Evolutionary conservation across 768 basidiomycete genomes (phyloP).

Genomic region (Leccinum uliginosum): DNA sequence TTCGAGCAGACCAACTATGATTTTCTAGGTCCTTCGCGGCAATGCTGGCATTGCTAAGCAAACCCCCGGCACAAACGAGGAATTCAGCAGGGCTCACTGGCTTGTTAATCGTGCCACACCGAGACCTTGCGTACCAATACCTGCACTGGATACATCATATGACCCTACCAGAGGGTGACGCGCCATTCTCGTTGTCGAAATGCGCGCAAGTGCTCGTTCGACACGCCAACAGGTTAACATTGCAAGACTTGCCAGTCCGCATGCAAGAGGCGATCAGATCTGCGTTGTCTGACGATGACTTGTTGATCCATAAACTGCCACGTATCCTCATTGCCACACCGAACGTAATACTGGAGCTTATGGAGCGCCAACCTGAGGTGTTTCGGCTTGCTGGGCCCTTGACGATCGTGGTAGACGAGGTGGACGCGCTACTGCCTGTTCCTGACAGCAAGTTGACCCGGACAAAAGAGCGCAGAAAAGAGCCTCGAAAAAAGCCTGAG

Average conservation of each 20-base stretch:
- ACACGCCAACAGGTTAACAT: conserved; percentile 30
- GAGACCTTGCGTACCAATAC: conserved; percentile 66
- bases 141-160: conserved; percentile 61
- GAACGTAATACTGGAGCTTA: conserved; percentile 58
- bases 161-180: conserved; percentile 29
- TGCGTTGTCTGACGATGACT: conserved; percentile 29
- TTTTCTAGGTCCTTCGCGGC: conserved; percentile 64
- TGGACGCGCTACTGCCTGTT: conserved; percentile 63
- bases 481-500: conserved; percentile 35
- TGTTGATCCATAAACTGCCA: conserved; percentile 44
- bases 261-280: conserved; percentile 29
- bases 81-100: conserved; percentile 40
- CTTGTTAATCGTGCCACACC: conserved; percentile 67
- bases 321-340: conserved; percentile 72
- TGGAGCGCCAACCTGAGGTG: conserved; percentile 38
- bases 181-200: conserved; percentile 34
- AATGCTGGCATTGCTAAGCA: conserved; percentile 60
- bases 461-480: conserved; percentile 37
- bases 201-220: conserved; percentile 63
- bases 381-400: conserved; percentile 46
- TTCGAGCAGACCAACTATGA: conserved; percentile 2
- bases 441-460: conserved; percentile 36
- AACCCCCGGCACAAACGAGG: conserved; percentile 27
- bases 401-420: conserved; percentile 70
- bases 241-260: conserved; percentile 18